Conservation (phyloP, 1,284 basidiomycete genomes). For the Sutorius eximius region DNA sequence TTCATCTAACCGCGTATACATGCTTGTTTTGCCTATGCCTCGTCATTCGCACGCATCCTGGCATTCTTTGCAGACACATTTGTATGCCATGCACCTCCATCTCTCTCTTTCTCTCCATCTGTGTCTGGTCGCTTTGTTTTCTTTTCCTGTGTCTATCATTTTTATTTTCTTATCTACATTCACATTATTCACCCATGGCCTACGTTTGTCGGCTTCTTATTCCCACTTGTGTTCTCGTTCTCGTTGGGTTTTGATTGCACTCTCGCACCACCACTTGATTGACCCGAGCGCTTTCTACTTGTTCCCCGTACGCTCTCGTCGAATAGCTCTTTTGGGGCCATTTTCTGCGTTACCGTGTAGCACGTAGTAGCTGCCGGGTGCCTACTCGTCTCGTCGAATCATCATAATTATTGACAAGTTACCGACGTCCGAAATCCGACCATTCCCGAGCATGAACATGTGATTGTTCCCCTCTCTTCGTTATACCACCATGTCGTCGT, state of each 20-base stretch:
- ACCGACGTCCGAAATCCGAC: neutral
- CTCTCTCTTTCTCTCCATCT: neutral
- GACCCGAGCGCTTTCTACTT: constrained; percentile 35
- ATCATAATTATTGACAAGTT: constrained; percentile 25
- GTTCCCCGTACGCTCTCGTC: constrained; percentile 34
- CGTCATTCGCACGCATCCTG: constrained; percentile 18
- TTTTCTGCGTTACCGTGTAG: constrained; percentile 36
- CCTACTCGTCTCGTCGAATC: constrained; percentile 32
- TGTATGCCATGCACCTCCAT: constrained; percentile 27
- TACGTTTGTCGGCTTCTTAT: constrained; percentile 31
- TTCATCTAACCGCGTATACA: constrained; percentile 37
- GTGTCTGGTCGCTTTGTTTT: constrained; percentile 27
- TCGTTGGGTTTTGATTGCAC: constrained; percentile 12
- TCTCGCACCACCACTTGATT: constrained; percentile 15
- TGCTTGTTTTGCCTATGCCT: constrained; percentile 36
- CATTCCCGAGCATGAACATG: constrained; percentile 11
- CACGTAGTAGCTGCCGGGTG: constrained; percentile 38
- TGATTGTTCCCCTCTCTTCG: constrained; percentile 18
- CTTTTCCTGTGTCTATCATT: constrained; percentile 19
- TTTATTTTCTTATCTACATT: constrained; percentile 36
- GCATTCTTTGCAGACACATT: constrained; percentile 24
- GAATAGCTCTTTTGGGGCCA: constrained; percentile 24
- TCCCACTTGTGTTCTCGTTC: constrained; percentile 24
- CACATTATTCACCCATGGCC: constrained; percentile 31
- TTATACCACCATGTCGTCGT: constrained; percentile 21